Base-by-base conservation (phyloP, 108 stramenopile genomes). In the Seminavis robusta region DNA sequence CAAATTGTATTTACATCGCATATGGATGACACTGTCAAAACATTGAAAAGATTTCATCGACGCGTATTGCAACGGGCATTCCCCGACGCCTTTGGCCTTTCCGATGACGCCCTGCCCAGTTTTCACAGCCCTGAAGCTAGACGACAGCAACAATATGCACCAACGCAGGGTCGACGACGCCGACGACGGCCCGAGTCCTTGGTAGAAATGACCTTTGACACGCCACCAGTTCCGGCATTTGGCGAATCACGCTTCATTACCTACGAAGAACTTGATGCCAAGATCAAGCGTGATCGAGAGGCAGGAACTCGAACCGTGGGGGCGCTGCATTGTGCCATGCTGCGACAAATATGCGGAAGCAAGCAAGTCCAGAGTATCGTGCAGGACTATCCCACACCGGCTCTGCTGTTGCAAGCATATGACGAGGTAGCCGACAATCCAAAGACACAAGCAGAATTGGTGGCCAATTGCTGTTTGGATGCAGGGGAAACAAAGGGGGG, bases 1-100 rank as follows among this genome's bases (percentile, higher is more conserved):
- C 56, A 65, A 31, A 52, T 83, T 20, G 29, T 83, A 25, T 60
- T 61, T 33, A 83, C 81, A 11, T 34, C 52, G 41, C 53, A 74
- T 55, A 25, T 78, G 48, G 32, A 59, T 15, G 77, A 79, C 29
- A 79, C 81, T 3, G 81, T 78, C 0, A 37, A 33, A 15, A 47
- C 42, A n/a, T 48, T 83, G n/a, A 74, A 73, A 48, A 43, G 74
- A 41, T 20, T 83, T n/a, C 81, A 83, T 56, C 58, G 76, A 44
- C 73, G 81, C 6, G 51, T 83, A 15, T 34, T 76, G 34, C 69
- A 74, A 52, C 59, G 81, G 31, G 56, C 81, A 34, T 83, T 83
- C 50, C 81, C 81, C 3, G 39, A 32, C 3, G 70, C 66, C 17
- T 75, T 65, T 58, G 43, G 25, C 2, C 29, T 17, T 9, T 45